Evolutionary conservation across 2,329 filamentous ascomycete genomes (phyloP).

Genomic region (Alternaria arbusti): DNA sequence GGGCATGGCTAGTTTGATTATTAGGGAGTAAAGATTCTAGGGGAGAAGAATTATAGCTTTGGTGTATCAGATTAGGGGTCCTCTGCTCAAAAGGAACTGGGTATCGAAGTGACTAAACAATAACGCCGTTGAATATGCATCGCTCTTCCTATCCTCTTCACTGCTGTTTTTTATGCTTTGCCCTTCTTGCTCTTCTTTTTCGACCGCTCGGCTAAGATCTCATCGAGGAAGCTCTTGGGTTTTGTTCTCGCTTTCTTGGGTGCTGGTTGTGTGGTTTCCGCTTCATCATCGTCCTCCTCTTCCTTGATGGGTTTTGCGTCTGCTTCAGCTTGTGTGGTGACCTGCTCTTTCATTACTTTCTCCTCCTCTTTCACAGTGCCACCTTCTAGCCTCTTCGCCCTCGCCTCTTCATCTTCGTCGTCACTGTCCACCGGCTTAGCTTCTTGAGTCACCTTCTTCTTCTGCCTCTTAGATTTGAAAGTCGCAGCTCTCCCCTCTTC

Average conservation of each 20-base stretch:
- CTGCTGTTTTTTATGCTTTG: no score
- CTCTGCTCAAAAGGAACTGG: no score
- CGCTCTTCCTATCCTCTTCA: no score
- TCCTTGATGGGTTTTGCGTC: constrained; percentile 6
- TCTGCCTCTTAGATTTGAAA: constrained; percentile 43
- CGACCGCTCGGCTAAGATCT: constrained; percentile 56
- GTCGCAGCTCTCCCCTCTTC: constrained; percentile 45
- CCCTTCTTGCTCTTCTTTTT: constrained; percentile 57
- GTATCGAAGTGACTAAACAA: neutral
- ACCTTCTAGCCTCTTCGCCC: constrained; percentile 8
- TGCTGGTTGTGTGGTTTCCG: constrained; percentile 14
- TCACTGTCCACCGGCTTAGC: constrained; percentile 5
- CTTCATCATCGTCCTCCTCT: constrained; percentile 9
- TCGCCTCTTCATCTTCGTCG: constrained; percentile 20
- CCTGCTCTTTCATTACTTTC: neutral
- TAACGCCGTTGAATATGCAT: neutral
- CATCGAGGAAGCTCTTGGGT: constrained; percentile 61
- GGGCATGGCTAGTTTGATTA: constrained; percentile 61
- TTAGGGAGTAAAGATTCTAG: constrained; percentile 57
- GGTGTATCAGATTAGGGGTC: no score
- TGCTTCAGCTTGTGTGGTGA: neutral
- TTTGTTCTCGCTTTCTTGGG: constrained; percentile 37
- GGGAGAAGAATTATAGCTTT: no score
- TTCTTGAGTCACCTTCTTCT: constrained; percentile 23
- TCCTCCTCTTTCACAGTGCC: neutral